Base-by-base conservation (phyloP, 2,329 filamentous ascomycete species). In the Dendrostoma leiphaemia region DNA sequence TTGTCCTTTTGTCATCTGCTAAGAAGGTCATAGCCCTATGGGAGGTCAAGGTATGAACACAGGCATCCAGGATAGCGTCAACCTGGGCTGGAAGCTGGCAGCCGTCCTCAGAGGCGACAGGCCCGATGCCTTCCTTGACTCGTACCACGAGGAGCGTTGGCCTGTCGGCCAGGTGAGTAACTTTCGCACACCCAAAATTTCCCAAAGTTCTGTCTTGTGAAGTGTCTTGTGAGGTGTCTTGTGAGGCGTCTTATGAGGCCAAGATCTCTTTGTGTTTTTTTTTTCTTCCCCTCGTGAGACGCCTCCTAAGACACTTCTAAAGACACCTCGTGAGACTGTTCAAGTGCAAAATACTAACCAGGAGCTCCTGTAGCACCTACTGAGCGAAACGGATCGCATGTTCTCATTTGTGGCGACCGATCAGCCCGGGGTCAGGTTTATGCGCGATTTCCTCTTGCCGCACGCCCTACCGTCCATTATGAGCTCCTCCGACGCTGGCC, bases 41-140 rank as follows among this genome's bases (percentile, higher is more conserved):
- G 81, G 79, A 2, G 81, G 78, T 0, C 80, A 82, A 60, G 81
- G 81, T 1, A 78, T 83, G 76, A 83, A 83, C 61, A 77, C 77
- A 0, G 79, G 79, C 0, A 72, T 83, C 26, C 76, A 78, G 35
- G 79, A 83, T 55, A 74, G 77, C 0, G 69, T 77, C 35, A 82
- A 83, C 54, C 67, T 83, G 0, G 75, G 74, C 21, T 83, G 80
- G 78, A 82, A 82, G 59, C 66, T 83, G 15, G 48, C 48, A 8
- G 24, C 24, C 28, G 48, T 51, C 15, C 37, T 51, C 40, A 21
- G 31, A 13, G 48, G 48, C 15, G 35, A 51, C n/a, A 24, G n/a
- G 28, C 24, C 35, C 10, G 63, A 72, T 9, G 59, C 65, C 0
- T 65, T 82, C 1, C 67, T 83, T 0, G 67, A 77, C 46, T 75